Conservation (phyloP, 2,329 filamentous ascomycete species). For the Penicillium rolfsii region DNA sequence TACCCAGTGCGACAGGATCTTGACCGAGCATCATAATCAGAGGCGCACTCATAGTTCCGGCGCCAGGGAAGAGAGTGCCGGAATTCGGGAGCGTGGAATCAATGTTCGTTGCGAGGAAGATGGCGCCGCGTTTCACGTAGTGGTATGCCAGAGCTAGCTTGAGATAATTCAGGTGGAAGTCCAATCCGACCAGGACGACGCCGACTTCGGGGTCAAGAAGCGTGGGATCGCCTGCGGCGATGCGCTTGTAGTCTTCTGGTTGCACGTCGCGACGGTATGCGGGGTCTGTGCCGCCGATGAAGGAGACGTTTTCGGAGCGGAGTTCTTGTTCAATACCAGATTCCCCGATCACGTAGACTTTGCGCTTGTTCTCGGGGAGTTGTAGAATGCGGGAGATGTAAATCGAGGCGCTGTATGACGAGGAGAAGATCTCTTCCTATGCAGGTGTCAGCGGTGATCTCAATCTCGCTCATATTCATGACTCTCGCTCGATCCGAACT, state of each 20-base stretch:
- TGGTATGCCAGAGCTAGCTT: slow-evolving; percentile 85
- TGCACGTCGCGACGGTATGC: slow-evolving; percentile 75
- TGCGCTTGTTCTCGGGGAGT: slow-evolving; percentile 76
- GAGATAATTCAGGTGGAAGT: slow-evolving; percentile 94
- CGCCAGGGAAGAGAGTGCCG: slow-evolving; percentile 85
- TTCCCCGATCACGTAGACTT: slow-evolving; percentile 93
- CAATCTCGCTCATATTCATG: background rate
- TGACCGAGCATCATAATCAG: slow-evolving; percentile 71
- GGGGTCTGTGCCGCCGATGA: slow-evolving; percentile 85
- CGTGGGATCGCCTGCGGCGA: slow-evolving; percentile 71
- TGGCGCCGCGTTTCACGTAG: slow-evolving; percentile 77
- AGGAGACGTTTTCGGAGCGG: slow-evolving; percentile 73
- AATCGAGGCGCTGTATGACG: slow-evolving; percentile 90
- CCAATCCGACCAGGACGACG: slow-evolving; percentile 83
- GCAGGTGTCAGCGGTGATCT: background rate
- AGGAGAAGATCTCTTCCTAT: slow-evolving; percentile 91
- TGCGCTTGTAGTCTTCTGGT: slow-evolving; percentile 75
- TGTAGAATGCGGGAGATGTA: slow-evolving; percentile 94
- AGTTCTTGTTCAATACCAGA: slow-evolving; percentile 89
- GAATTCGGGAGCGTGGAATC: slow-evolving; percentile 87
- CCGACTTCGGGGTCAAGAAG: slow-evolving; percentile 85
- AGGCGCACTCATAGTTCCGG: slow-evolving; percentile 78
- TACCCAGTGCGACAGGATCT: slow-evolving; percentile 79
- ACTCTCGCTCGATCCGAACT: slow-evolving; percentile 15
- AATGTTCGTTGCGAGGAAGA: slow-evolving; percentile 90